phyloP scores from a whole-genome alignment of 129 eudicot genomes.

The Heracleum sosnowskyi region DNA sequence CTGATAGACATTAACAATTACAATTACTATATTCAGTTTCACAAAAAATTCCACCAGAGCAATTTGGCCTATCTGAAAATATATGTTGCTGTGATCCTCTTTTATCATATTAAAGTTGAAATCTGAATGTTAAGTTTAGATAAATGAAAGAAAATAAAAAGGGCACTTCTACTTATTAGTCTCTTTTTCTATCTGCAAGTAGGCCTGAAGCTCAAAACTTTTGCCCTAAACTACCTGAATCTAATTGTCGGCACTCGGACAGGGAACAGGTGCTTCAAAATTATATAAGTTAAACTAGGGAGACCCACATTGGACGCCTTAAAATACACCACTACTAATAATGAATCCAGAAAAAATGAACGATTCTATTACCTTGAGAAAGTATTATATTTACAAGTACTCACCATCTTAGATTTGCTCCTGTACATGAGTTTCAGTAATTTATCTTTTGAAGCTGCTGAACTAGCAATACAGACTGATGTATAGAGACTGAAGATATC shows the following conservation, averaged over 20 bases:
- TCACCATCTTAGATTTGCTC: conserved; percentile 66
- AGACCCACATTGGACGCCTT: background rate
- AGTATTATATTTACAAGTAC: no score
- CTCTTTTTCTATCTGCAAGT: background rate
- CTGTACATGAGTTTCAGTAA: conserved; percentile 35
- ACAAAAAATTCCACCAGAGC: background rate
- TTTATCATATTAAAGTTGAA: background rate
- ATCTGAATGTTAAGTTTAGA: background rate
- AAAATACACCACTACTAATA: no score
- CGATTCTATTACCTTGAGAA: no score
- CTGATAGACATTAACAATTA: conserved; percentile 26
- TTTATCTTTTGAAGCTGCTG: conserved; percentile 34
- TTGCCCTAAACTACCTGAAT: background rate
- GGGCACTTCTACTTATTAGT: background rate
- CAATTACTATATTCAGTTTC: background rate
- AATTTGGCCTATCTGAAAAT: background rate
- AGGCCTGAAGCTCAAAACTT: background rate
- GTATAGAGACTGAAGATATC: conserved; percentile 90
- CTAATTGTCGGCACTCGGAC: background rate
- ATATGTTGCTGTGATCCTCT: background rate
- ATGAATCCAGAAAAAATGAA: no score
- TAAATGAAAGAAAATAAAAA: background rate
- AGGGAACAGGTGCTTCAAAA: background rate
- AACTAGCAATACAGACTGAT: conserved; percentile 58
- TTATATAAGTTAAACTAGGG: background rate